Percentiles rank a stretch among this genome's conserved stretches.
phyloP scores from a whole-genome alignment of 352 stramenopile species.

The Globisporangium cylindrosporum region DNA sequence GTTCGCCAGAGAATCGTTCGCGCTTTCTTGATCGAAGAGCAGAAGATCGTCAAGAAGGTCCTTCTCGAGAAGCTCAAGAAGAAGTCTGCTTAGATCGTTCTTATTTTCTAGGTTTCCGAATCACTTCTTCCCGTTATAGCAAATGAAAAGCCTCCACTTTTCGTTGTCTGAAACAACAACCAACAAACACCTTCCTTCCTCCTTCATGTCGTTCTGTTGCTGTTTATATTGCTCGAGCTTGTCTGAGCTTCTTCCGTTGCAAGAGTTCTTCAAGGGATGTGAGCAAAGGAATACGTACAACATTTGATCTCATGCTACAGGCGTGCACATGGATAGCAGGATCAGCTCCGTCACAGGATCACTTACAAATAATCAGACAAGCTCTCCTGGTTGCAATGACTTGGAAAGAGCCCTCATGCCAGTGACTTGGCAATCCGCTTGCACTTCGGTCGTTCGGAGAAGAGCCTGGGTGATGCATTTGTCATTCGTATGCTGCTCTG shows the following conservation, averaged over 20 bases:
- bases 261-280: neutral
- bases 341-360: neutral
- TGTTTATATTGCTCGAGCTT: neutral
- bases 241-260: neutral
- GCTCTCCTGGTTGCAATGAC: neutral
- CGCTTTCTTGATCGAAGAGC: slow-evolving; percentile 99
- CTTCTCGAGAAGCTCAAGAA: slow-evolving; percentile 94
- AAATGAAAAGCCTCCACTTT: slow-evolving; percentile 14
- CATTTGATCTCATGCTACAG: neutral
- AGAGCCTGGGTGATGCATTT: neutral
- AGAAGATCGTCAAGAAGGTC: slow-evolving; percentile 99
- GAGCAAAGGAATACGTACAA: neutral
- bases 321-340: neutral
- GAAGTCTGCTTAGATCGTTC: slow-evolving; percentile 62
- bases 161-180: slow-evolving; percentile 15
- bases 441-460: neutral
- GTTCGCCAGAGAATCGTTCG: slow-evolving; percentile 95
- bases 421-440: neutral
- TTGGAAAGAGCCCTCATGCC: neutral
- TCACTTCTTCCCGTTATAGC: slow-evolving; percentile 20
- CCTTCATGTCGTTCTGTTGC: neutral
- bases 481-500: neutral
- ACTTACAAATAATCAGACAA: neutral
- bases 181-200: neutral
- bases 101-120: slow-evolving; percentile 15